Base-by-base conservation (phyloP, 345 rosid species). In the Lumnitzera racemosa region DNA sequence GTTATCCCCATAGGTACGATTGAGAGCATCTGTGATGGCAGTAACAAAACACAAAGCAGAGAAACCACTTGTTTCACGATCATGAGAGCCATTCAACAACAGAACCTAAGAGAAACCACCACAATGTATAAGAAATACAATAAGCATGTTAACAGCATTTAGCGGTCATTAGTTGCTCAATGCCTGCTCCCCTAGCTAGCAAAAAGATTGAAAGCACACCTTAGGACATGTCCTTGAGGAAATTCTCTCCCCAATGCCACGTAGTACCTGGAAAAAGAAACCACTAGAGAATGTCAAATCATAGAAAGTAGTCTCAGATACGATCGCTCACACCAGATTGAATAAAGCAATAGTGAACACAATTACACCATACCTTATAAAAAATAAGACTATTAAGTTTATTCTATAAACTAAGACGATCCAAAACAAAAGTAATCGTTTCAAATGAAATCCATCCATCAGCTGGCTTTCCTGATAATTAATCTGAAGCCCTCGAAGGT, bases 231-330 rank as follows among this genome's bases (percentile, higher is more conserved):
- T 67, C 78, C 83, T 84, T 41, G 89, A 81, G 68, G 96, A 74
- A 59, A 91, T 83, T 25, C 75, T 80, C 84, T 91, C 98, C 51
- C 96, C 98, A 67, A 86, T 74, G 66, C 95, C 92, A 68, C 83
- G 91, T 71, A 91, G 76, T 57, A 91, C 98, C 97, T 89, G 55
- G 36, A 23, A 54, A 29, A 56, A 60, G 49, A 5, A 47, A 49
- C 27, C 23, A 50, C 57, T 41, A 31, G 49, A 29, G 27, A 46
- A 31, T n/a, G 43, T 43, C 47, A 31, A 36, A 11, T 25, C 24
- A 27, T 5, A 20, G 13, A 14, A 11, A 56, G 41, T 15, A 47
- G 15, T 52, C 1, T 20, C 25, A 9, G 51, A 6, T 17, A 27
- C 2, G 13, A 50, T n/a, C 15, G 29, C 55, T 11, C 62, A 36